These are phyloP conservation scores for Pyrus hybrid DNA, from an alignment of 331 rosid genomes.

Conservation along the genomic window DNA sequence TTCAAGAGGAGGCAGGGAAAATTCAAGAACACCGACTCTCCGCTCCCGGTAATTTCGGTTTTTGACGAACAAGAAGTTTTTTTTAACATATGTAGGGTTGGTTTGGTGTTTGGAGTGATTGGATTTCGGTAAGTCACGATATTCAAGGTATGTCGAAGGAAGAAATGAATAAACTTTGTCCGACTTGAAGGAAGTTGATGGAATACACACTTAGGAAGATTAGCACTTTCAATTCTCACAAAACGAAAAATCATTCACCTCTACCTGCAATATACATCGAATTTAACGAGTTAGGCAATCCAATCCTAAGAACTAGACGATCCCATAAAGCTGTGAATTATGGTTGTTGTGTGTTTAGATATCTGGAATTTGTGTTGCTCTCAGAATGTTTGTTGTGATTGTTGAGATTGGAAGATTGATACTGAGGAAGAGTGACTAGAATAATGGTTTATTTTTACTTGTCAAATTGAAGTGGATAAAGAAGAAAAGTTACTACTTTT, in stretches of 20 bases:
- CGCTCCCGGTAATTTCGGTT: slow-evolving; percentile 58
- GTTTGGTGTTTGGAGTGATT: too few relatives aligned
- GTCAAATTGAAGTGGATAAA: background rate
- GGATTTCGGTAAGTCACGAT: too few relatives aligned
- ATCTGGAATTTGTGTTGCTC: background rate
- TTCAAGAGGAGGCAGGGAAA: slow-evolving; percentile 79
- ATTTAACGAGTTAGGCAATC: too few relatives aligned
- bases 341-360: background rate
- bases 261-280: too few relatives aligned
- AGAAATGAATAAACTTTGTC: too few relatives aligned
- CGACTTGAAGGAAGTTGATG: too few relatives aligned
- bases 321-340: background rate
- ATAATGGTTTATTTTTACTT: background rate
- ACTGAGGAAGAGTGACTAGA: background rate
- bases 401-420: background rate
- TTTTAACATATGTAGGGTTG: too few relatives aligned
- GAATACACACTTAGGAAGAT: too few relatives aligned
- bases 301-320: too few relatives aligned
- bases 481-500: background rate
- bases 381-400: background rate
- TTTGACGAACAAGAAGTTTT: background rate
- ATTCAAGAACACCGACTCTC: slow-evolving; percentile 82
- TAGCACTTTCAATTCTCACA: too few relatives aligned
- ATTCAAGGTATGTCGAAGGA: too few relatives aligned
- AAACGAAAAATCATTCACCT: too few relatives aligned